These are phyloP conservation scores for Pichia thaimueangensis DNA, from an alignment of 805 yeast species.

Conservation along the genomic window DNA sequence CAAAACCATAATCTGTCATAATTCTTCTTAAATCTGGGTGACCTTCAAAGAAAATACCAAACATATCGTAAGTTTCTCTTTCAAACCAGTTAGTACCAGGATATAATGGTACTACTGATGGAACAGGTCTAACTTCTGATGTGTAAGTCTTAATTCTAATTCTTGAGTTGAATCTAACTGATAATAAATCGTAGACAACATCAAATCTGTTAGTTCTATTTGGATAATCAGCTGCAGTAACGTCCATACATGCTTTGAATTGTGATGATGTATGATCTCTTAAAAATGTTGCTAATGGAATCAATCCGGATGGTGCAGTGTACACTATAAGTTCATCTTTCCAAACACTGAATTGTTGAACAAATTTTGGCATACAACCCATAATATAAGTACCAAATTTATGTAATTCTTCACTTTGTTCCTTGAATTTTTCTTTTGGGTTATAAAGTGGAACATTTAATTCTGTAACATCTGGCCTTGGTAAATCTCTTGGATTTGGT, in stretches of 20 bases:
- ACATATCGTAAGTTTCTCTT: constrained; percentile 83
- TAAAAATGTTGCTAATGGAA: constrained; percentile 65
- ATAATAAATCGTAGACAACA: constrained; percentile 75
- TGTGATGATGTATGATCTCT: constrained; percentile 76
- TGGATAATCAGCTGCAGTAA: constrained; percentile 85
- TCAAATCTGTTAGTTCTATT: constrained; percentile 79
- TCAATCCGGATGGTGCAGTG: constrained; percentile 68
- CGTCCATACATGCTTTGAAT: constrained; percentile 70
- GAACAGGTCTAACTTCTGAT: constrained; percentile 74
- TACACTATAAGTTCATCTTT: constrained; percentile 77
- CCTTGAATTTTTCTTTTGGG: constrained; percentile 71
- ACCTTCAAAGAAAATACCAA: constrained; percentile 79
- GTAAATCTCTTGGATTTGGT: constrained; percentile 30
- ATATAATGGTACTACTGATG: constrained; percentile 63
- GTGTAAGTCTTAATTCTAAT: constrained; percentile 87
- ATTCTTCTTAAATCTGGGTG: constrained; percentile 88
- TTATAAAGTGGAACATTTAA: constrained; percentile 49
- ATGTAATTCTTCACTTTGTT: constrained; percentile 64
- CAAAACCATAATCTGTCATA: constrained; percentile 88
- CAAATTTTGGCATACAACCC: constrained; percentile 71
- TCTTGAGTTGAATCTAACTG: constrained; percentile 79
- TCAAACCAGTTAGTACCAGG: constrained; percentile 89
- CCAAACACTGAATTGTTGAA: constrained; percentile 85
- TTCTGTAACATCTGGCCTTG: constrained; percentile 29
- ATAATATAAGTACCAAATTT: constrained; percentile 75